A percentile compares a stretch with the other conserved stretches of the same genome.
Evolutionary conservation across 2,329 filamentous ascomycete genomes (phyloP).

Genomic region (Colletotrichum spinosum): DNA sequence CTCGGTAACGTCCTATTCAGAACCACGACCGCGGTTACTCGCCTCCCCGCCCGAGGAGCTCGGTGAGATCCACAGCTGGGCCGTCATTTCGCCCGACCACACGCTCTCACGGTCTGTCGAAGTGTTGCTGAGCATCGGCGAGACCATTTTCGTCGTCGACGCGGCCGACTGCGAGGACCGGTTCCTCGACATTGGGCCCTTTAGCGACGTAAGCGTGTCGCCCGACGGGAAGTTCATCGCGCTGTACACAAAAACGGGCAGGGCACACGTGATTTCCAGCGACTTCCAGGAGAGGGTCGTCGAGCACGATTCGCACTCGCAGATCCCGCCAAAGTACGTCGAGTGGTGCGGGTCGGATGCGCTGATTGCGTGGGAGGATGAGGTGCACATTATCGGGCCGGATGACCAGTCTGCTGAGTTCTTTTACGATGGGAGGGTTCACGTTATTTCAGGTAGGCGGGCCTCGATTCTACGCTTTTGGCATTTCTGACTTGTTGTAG

Average conservation of each 20-base stretch:
- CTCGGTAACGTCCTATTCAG: slow-evolving; percentile 88
- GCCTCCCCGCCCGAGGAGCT: slow-evolving; percentile 81
- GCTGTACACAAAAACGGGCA: slow-evolving; percentile 86
- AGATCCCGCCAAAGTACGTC: slow-evolving; percentile 86
- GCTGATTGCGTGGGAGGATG: slow-evolving; percentile 96
- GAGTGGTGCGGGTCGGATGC: slow-evolving; percentile 98
- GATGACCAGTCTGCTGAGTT: slow-evolving; percentile 81
- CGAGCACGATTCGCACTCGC: slow-evolving; percentile 90
- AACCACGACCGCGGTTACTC: slow-evolving; percentile 87
- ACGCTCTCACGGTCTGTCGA: slow-evolving; percentile 94
- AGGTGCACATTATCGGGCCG: slow-evolving; percentile 92
- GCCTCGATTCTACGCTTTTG: no score
- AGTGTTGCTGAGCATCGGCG: slow-evolving; percentile 84
- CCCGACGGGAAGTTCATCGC: slow-evolving; percentile 91
- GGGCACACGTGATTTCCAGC: slow-evolving; percentile 91
- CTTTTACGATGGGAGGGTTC: slow-evolving; percentile 91
- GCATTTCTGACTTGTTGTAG: slow-evolving; percentile 48
- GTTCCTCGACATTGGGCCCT: slow-evolving; percentile 90
- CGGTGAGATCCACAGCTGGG: slow-evolving; percentile 88
- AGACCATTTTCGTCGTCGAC: slow-evolving; percentile 89
- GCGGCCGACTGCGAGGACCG: slow-evolving; percentile 91
- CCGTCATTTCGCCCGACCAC: slow-evolving; percentile 86
- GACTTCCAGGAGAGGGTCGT: slow-evolving; percentile 94
- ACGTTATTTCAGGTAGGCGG: slow-evolving; percentile 80
- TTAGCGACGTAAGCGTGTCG: slow-evolving; percentile 89